These are phyloP conservation scores for Solanum virginianum DNA, from an alignment of 257 asterid genomes.

Conservation along the genomic window DNA sequence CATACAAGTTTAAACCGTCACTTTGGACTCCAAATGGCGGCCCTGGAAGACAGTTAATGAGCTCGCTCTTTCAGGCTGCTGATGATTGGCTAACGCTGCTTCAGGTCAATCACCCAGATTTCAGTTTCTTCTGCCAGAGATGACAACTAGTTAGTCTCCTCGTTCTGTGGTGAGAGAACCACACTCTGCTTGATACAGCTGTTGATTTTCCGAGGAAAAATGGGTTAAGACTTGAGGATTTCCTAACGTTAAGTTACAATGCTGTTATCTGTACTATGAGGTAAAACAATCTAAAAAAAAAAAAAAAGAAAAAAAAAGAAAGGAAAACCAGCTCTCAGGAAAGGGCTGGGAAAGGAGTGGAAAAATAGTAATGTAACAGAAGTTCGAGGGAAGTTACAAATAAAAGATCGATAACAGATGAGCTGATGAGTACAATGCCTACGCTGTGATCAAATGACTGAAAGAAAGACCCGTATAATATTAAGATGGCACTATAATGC, in stretches of 20 bases:
- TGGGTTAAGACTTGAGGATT: background rate
- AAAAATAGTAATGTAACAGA: background rate
- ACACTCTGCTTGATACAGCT: background rate
- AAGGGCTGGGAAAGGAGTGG: background rate
- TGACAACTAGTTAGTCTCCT: slow-evolving; percentile 6
- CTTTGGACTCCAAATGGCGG: slow-evolving; percentile 64
- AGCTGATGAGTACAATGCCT: background rate
- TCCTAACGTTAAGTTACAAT: background rate
- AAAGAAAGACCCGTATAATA: background rate
- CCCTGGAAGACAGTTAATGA: slow-evolving; percentile 35
- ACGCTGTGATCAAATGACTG: background rate
- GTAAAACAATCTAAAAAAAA: background rate
- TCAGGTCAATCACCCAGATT: slow-evolving; percentile 83
- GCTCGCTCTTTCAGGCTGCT: slow-evolving; percentile 56
- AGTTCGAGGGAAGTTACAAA: background rate
- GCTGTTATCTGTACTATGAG: background rate
- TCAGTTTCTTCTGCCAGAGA: slow-evolving; percentile 67
- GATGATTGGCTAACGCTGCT: slow-evolving; percentile 44
- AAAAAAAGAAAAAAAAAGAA: background rate
- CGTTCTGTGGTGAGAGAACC: background rate
- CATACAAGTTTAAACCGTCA: slow-evolving; percentile 59
- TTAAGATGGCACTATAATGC: background rate
- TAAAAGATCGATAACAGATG: background rate
- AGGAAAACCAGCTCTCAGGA: background rate
- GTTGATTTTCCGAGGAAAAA: background rate